Conservation (phyloP, 2,329 filamentous ascomycete genomes). For the Diaporthe nobilis region DNA sequence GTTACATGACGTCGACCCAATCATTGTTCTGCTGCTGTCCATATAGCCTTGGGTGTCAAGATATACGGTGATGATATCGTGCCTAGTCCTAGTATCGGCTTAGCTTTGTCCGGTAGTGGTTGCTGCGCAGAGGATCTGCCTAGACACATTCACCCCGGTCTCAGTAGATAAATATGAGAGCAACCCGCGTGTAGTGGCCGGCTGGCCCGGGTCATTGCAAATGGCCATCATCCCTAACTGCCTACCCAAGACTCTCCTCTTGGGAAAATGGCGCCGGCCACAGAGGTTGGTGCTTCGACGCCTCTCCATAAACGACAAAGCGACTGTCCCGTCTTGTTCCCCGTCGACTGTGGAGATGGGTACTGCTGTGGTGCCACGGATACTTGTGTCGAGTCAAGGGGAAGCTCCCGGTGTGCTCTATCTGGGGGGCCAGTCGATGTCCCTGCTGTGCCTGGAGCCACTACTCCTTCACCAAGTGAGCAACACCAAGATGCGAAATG, state of each 20-base stretch:
- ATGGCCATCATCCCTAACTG: not conserved
- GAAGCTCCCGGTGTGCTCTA: not conserved
- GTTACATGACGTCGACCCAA: constrained; percentile 14
- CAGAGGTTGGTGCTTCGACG: not conserved
- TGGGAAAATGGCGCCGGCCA: constrained; percentile 2
- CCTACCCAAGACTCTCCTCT: not conserved
- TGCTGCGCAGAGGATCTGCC: not conserved
- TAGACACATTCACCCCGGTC: not conserved
- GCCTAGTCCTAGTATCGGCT: not conserved
- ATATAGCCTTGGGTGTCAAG: constrained; percentile 6
- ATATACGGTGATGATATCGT: constrained; percentile 3
- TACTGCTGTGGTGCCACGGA: not conserved
- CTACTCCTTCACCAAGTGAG: constrained; percentile 12
- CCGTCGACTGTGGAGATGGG: constrained; percentile 33
- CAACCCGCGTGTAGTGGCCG: not conserved
- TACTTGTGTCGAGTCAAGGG: not conserved
- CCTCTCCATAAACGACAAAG: constrained; percentile 12
- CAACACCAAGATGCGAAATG: not conserved
- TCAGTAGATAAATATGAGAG: constrained; percentile 8
- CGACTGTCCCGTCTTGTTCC: constrained; percentile 18
- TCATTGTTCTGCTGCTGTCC: not conserved
- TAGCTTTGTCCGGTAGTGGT: not conserved
- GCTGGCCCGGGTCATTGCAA: not conserved
- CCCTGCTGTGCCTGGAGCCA: not conserved
- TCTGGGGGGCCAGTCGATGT: not conserved